Percentiles rank a stretch among this genome's conserved stretches.
These are phyloP conservation scores for Pseudonectria foliicola DNA, from an alignment of 2,329 filamentous ascomycete species.

Conservation along the genomic window DNA sequence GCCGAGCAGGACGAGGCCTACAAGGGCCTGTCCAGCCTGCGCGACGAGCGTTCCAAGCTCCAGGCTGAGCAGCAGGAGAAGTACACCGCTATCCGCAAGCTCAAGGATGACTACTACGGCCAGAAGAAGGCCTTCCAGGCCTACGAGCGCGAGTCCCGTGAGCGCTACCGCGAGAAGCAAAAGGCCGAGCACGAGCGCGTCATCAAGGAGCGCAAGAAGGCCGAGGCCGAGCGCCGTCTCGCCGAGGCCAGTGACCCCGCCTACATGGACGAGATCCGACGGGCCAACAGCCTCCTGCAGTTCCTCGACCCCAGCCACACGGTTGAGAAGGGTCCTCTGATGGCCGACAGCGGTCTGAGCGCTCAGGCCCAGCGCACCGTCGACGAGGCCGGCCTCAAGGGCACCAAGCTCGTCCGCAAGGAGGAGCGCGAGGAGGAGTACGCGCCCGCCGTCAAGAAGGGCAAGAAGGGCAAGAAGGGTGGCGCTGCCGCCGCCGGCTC, in stretches of 20 bases:
- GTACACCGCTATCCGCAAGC: constrained; percentile 70
- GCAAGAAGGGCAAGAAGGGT: constrained; percentile 73
- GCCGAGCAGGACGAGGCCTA: constrained; percentile 84
- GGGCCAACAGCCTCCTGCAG: constrained; percentile 77
- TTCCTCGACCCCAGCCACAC: constrained; percentile 76
- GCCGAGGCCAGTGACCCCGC: constrained; percentile 79
- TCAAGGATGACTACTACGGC: constrained; percentile 85
- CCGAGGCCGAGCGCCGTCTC: constrained; percentile 67
- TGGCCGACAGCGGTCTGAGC: constrained; percentile 64
- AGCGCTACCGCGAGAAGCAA: constrained; percentile 67
- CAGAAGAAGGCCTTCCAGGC: constrained; percentile 75
- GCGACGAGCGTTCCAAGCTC: constrained; percentile 78
- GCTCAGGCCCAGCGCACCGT: constrained; percentile 78
- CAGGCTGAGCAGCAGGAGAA: constrained; percentile 83
- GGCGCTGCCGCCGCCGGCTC: constrained; percentile 39
- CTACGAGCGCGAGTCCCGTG: constrained; percentile 77
- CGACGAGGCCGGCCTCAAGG: constrained; percentile 77
- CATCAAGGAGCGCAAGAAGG: constrained; percentile 66
- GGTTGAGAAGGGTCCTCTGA: constrained; percentile 59
- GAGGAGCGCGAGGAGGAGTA: constrained; percentile 83
- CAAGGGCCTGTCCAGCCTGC: constrained; percentile 77
- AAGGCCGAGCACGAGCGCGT: constrained; percentile 72
- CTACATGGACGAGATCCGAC: constrained; percentile 87
- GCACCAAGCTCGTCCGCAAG: constrained; percentile 76
- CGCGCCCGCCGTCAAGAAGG: constrained; percentile 72